Percentiles rank a stretch among this genome's conserved stretches.
These are phyloP conservation scores for Ceriops tagal DNA, from an alignment of 345 rosid species.

Conservation along the genomic window DNA sequence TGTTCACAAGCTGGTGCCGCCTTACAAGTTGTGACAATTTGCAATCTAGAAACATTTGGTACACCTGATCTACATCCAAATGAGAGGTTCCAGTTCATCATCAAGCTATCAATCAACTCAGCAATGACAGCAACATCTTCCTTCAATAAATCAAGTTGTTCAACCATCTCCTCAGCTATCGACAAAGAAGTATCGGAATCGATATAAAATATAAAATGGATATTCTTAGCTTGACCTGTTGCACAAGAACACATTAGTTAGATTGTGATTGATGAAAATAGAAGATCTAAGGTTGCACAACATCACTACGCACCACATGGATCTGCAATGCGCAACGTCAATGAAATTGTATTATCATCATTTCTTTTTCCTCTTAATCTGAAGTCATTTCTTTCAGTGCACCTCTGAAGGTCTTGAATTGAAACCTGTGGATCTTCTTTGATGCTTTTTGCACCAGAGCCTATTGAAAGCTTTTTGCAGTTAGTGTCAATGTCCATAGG, in stretches of 20 bases:
- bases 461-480: slow-evolving; percentile 41
- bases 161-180: slow-evolving; percentile 84
- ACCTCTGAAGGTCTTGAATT: slow-evolving; percentile 46
- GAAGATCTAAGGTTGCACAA: background rate
- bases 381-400: slow-evolving; percentile 49
- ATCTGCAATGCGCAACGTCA: slow-evolving; percentile 64
- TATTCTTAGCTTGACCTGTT: slow-evolving; percentile 61
- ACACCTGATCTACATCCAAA: slow-evolving; percentile 39
- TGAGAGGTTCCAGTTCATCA: slow-evolving; percentile 41
- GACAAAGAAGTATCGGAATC: slow-evolving; percentile 69
- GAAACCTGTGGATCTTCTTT: slow-evolving; percentile 33
- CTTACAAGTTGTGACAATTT: slow-evolving; percentile 20
- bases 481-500: slow-evolving; percentile 60
- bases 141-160: slow-evolving; percentile 59
- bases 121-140: slow-evolving; percentile 60
- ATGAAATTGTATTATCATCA: slow-evolving; percentile 42
- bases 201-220: slow-evolving; percentile 66
- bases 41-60: slow-evolving; percentile 19
- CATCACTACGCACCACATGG: slow-evolving; percentile 37
- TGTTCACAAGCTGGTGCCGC: slow-evolving; percentile 18
- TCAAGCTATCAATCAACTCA: slow-evolving; percentile 66
- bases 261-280: background rate
- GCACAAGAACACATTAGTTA: background rate
- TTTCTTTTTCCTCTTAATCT: slow-evolving; percentile 47
- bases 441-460: slow-evolving; percentile 40